phyloP scores from a whole-genome alignment of 2,329 filamentous ascomycete species.

The Lachnellula hyalina region DNA sequence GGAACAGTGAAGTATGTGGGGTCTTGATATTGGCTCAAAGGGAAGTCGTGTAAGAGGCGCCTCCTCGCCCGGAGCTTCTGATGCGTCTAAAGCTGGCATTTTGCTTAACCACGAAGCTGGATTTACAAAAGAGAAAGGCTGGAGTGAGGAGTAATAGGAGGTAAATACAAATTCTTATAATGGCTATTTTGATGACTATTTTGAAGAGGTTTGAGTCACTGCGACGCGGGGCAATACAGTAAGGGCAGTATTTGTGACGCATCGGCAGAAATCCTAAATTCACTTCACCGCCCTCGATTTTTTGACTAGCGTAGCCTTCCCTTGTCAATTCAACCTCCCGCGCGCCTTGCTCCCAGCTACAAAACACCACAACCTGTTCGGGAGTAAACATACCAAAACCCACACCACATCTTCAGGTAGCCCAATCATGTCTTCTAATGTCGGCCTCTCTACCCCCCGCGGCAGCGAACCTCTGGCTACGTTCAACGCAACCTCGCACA shows the following conservation, averaged over 20 bases:
- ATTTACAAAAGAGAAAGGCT: background rate
- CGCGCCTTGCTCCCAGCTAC: too few relatives aligned
- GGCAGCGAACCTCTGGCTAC: slow-evolving; percentile 94
- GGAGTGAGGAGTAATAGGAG: background rate
- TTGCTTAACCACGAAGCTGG: background rate
- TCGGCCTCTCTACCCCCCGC: slow-evolving; percentile 88
- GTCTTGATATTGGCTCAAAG: slow-evolving; percentile 78
- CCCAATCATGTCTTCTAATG: slow-evolving; percentile 88
- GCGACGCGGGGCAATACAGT: slow-evolving; percentile 9
- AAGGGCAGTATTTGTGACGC: background rate
- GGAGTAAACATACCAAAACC: background rate
- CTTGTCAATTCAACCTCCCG: too few relatives aligned
- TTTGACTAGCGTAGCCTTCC: background rate
- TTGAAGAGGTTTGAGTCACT: background rate
- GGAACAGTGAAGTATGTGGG: slow-evolving; percentile 90
- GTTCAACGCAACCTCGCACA: slow-evolving; percentile 94
- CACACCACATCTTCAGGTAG: slow-evolving; percentile 8
- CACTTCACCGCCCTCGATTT: slow-evolving; percentile 11
- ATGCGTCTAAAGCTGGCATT: slow-evolving; percentile 26
- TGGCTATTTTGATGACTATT: background rate
- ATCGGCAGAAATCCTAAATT: background rate
- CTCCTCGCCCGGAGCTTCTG: slow-evolving; percentile 10
- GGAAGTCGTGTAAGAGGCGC: slow-evolving; percentile 41
- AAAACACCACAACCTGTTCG: too few relatives aligned
- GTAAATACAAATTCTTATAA: background rate